Evolutionary conservation across 768 basidiomycete species (phyloP), one percentile per base, ranked within the genome.

Genomic region (Mrakia frigida): DNA sequence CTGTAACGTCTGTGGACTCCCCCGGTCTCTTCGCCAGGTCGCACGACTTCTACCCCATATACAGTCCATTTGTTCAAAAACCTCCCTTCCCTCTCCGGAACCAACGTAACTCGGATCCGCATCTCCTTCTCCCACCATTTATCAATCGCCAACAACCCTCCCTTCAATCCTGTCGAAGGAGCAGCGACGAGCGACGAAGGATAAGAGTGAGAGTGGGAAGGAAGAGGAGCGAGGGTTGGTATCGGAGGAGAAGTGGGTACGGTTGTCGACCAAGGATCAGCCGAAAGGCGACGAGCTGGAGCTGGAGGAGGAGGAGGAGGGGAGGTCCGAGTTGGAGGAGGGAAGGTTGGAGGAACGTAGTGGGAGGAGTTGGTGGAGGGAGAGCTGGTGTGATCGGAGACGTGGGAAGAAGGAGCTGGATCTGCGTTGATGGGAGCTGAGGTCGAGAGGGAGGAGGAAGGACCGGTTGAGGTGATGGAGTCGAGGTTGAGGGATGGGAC

Each of bases 111-210:
- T 71, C 87, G 85, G 28, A 92, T 88, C 3, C 81, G 86, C 82
- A 93, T 91, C 82, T 92, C 89, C 78, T 86, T 89, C 84, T 89
- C 92, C 93, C 93, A 96, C 91, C 94, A 98, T 59, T 91, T 33
- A 93, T 84, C 5, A 91, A 92, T 18, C 88, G 88, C 9, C 90
- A 91, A 16, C 73, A 69, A 28, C 65, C 76, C 41, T 68, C 71
- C n/a, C 60, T 60, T 59, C 67, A 70, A 37, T 80, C 80, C 31
- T 77, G 77, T 65, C 76, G 10, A 88, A 87, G 31, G 92, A 91
- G 50, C 93, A 87, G 85, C 90, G 91, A 81, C 93, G 92, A 63
- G 93, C 88, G 83, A 90, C 91, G 73, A 91, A 85, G 82, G 92
- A 92, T 94, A 78, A 3, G 65, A 65, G 76, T 11, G 65, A 6